Evolutionary conservation across 176 grass and related monocot genomes (phyloP), one percentile per base, ranked within the genome.

Genomic region (Ensete glaucum): DNA sequence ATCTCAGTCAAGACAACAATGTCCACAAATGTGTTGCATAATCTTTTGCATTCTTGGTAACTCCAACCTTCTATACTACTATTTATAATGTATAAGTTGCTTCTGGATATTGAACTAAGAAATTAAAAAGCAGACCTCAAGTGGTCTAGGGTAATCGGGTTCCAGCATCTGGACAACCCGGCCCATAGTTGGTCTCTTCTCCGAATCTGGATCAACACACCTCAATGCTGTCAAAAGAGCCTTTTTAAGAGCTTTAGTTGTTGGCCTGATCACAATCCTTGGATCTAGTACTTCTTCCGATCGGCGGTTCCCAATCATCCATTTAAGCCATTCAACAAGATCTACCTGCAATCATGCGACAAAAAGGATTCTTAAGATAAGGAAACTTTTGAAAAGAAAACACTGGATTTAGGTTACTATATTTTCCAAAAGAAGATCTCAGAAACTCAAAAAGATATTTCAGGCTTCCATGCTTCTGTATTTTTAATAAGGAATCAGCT

Each of bases 301-400:
- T 12, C 9, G 62, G 0, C 62, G 62, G 9, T 64, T 64, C 20
- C 20, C 62, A 64, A 64, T 64, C 62, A 64, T 64, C 62, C 62
- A 64, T 64, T 64, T 64, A 64, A 64, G 62, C 62, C 62, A 64
- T 19, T 64, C 62, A 11, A 64, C 62, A 64, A 64, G 62, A 64
- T 64, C 14, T 64, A 64, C 22, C 62, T 64, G 62, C n/a, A 64
- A 64, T 24, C 11, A 23, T 2, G 11, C 19, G 12, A 10, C 8
- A 12, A 64, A 25, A 23, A 21, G 11, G 7, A 11, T 64, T 64
- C 11, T 10, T 24, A 21, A 64, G 22, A 64, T 64, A 21, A 24
- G 62, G 62, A 64, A 64, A 11, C 11, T 13, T 64, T 2, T 43
- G 34, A 43, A 43, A 11, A 26, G 22, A 64, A 64, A 11, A 11